Percentiles rank a stretch among this genome's conserved stretches.
Conservation (phyloP, 2,329 filamentous ascomycete species). For the Fusarium protoensiforme region DNA sequence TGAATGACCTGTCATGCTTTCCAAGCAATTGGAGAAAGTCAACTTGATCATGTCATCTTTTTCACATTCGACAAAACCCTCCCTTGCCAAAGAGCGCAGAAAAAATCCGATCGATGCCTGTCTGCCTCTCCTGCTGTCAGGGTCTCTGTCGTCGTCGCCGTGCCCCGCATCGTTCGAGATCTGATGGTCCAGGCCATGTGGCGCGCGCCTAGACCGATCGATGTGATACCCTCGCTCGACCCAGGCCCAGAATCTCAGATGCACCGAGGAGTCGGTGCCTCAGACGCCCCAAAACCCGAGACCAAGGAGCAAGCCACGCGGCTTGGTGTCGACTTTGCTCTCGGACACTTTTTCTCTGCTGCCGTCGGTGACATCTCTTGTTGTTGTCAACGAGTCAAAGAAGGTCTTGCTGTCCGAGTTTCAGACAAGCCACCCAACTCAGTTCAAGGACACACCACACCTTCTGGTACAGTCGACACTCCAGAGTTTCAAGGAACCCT, state of each 20-base stretch:
- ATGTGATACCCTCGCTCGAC: constrained; percentile 11
- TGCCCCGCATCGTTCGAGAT: constrained; percentile 33
- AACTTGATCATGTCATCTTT: background rate
- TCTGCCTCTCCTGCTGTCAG: background rate
- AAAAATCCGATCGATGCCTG: background rate
- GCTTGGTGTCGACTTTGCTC: constrained; percentile 13
- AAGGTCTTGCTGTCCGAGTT: background rate
- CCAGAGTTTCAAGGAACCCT: background rate
- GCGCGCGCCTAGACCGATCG: constrained; percentile 38
- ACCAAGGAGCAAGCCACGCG: constrained; percentile 19
- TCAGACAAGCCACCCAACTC: background rate
- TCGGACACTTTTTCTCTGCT: constrained; percentile 9
- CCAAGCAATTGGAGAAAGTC: background rate
- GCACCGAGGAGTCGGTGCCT: constrained; percentile 7
- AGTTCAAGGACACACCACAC: background rate
- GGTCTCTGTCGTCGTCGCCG: background rate
- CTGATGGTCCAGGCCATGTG: constrained; percentile 34
- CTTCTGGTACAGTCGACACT: no score
- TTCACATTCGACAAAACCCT: background rate
- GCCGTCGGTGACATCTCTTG: background rate
- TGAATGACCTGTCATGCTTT: background rate
- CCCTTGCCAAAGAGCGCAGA: constrained; percentile 4
- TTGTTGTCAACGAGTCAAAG: background rate
- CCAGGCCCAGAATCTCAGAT: constrained; percentile 20
- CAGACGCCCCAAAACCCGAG: constrained; percentile 2